Evolutionary conservation across 164 flowering plant species (phyloP).

Genomic region (Liquidambar formosana): DNA sequence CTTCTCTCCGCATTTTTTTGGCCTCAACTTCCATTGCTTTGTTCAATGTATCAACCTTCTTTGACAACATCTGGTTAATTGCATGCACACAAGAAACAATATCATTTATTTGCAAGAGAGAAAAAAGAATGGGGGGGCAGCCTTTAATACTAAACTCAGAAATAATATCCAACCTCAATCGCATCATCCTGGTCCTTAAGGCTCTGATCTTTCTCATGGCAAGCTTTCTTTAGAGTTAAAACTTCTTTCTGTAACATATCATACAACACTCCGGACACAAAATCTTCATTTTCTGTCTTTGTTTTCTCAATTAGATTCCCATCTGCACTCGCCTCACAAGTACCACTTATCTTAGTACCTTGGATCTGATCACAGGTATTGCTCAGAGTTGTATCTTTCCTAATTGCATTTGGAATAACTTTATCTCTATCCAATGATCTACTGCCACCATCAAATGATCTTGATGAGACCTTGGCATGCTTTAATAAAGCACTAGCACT

Average conservation of each 20-base stretch:
- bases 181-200: conserved; percentile 77
- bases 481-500: conserved; percentile 35
- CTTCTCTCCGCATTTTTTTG: conserved; percentile 75
- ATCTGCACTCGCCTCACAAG: conserved; percentile 20
- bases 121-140: background rate
- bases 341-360: conserved; percentile 14
- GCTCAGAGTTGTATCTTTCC: conserved; percentile 8
- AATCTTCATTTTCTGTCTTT: conserved; percentile 43
- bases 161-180: conserved; percentile 46
- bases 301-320: conserved; percentile 25
- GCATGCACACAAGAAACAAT: conserved; percentile 4
- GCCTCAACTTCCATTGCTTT: conserved; percentile 80
- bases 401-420: conserved; percentile 13
- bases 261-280: conserved; percentile 58
- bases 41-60: conserved; percentile 68
- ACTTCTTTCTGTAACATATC: conserved; percentile 77
- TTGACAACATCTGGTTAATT: conserved; percentile 60
- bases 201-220: conserved; percentile 66
- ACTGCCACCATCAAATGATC: conserved; percentile 58
- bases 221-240: conserved; percentile 52
- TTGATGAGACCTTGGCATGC: conserved; percentile 38
- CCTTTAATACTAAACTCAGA: background rate
- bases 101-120: background rate
- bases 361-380: conserved; percentile 14
- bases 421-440: conserved; percentile 35